Evolutionary conservation across 768 basidiomycete genomes (phyloP).

Genomic region (Sporobolomyces phaffii): DNA sequence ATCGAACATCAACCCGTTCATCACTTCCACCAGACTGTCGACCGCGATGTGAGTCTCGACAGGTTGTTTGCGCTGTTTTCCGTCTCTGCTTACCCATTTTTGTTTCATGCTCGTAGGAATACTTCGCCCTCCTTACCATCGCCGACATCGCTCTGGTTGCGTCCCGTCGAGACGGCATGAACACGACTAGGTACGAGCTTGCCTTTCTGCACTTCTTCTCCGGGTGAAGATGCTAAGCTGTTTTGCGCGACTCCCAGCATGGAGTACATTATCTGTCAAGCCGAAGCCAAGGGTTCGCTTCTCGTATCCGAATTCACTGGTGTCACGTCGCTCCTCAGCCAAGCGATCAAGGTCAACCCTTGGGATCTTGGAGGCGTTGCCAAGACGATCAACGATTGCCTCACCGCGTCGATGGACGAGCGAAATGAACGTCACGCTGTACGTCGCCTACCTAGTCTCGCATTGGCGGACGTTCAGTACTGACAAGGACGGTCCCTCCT

Average conservation of each 20-base stretch:
- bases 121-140: conserved; percentile 85
- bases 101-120: too few species aligned
- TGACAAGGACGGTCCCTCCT: too few species aligned
- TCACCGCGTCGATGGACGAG: conserved; percentile 71
- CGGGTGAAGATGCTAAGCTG: neutral
- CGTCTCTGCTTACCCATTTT: too few species aligned
- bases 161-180: conserved; percentile 95
- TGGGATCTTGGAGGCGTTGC: conserved; percentile 81
- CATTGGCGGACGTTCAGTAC: too few species aligned
- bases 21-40: conserved; percentile 95
- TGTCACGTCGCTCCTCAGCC: conserved; percentile 82
- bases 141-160: conserved; percentile 94
- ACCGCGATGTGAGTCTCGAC: conserved; percentile 47
- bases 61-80: too few species aligned
- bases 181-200: conserved; percentile 64
- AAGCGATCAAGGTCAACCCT: conserved; percentile 86
- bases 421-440: conserved; percentile 66
- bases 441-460: neutral
- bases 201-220: neutral
- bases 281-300: conserved; percentile 71
- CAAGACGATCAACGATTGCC: conserved; percentile 82
- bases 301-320: conserved; percentile 98
- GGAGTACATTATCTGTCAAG: conserved; percentile 92
- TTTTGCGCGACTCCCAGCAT: conserved; percentile 26
- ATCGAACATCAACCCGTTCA: conserved; percentile 95